These are phyloP conservation scores for Colletotrichum tamarilloi DNA, from an alignment of 2,329 filamentous ascomycete species.

Conservation along the genomic window DNA sequence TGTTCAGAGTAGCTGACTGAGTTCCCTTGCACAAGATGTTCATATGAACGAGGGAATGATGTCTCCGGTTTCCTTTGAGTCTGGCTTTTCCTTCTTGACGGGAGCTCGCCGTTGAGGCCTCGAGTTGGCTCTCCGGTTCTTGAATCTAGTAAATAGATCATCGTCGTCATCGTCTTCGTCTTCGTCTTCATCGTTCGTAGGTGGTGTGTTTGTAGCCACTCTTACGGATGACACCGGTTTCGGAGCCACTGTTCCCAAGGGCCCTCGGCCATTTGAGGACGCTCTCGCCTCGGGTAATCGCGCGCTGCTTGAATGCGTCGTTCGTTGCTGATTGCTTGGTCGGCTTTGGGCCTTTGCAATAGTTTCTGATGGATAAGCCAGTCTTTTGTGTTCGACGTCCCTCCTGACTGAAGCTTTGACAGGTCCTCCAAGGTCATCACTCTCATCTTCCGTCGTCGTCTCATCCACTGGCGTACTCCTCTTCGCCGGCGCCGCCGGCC, in stretches of 20 bases:
- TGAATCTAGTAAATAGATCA: slow-evolving; percentile 32
- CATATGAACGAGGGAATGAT: slow-evolving; percentile 33
- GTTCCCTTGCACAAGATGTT: not conserved
- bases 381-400: too few species aligned
- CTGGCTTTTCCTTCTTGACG: not conserved
- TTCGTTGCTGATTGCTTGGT: not conserved
- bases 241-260: not conserved
- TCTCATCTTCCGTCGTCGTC: slow-evolving; percentile 23
- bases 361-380: not conserved
- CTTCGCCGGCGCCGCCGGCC: slow-evolving; percentile 31
- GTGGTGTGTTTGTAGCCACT: slow-evolving; percentile 39
- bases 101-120: slow-evolving; percentile 34
- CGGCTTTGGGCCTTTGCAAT: not conserved
- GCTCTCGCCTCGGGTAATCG: not conserved
- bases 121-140: slow-evolving; percentile 18
- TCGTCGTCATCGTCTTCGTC: slow-evolving; percentile 22
- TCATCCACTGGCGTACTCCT: slow-evolving; percentile 5
- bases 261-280: not conserved
- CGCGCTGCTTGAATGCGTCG: not conserved
- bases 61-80: slow-evolving; percentile 35
- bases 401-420: not conserved
- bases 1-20: not conserved
- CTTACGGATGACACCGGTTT: not conserved
- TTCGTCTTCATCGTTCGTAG: not conserved
- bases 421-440: slow-evolving; percentile 16